Conservation (phyloP, 371 early-diverging fungal species). For the Mucor saturninus region DNA sequence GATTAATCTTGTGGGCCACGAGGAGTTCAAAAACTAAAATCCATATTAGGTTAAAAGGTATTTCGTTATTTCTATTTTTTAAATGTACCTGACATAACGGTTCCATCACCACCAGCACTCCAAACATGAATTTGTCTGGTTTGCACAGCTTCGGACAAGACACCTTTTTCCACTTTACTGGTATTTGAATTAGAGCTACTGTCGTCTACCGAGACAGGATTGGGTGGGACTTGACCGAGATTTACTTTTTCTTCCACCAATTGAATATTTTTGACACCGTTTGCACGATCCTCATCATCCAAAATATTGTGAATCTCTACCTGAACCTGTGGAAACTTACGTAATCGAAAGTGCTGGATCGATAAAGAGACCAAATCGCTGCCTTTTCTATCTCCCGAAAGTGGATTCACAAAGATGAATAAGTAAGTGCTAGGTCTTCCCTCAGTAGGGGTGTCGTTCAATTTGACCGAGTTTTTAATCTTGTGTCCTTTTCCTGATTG, state of each 20-base stretch:
- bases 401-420: conserved; percentile 70
- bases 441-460: conserved; percentile 28
- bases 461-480: conserved; percentile 9
- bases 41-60: not conserved
- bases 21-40: conserved; percentile 53
- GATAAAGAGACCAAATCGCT: conserved; percentile 51
- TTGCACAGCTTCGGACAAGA: conserved; percentile 33
- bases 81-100: conserved; percentile 21
- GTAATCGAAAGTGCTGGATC: conserved; percentile 61
- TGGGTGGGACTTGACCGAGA: conserved; percentile 25
- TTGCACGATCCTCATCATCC: conserved; percentile 47
- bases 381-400: conserved; percentile 63
- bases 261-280: conserved; percentile 45
- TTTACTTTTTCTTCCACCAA: conserved; percentile 38
- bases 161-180: conserved; percentile 32
- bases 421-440: conserved; percentile 53
- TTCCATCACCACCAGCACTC: conserved; percentile 72
- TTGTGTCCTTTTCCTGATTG: conserved; percentile 3
- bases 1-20: conserved; percentile 52
- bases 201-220: not conserved
- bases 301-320: conserved; percentile 66
- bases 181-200: conserved; percentile 19
- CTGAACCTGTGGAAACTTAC: conserved; percentile 60
- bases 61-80: not conserved
- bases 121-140: conserved; percentile 62